A percentile compares a stretch with the other conserved stretches of the same genome.
Conservation (phyloP, 1,284 basidiomycete species). For the Hemileia vastatrix region DNA sequence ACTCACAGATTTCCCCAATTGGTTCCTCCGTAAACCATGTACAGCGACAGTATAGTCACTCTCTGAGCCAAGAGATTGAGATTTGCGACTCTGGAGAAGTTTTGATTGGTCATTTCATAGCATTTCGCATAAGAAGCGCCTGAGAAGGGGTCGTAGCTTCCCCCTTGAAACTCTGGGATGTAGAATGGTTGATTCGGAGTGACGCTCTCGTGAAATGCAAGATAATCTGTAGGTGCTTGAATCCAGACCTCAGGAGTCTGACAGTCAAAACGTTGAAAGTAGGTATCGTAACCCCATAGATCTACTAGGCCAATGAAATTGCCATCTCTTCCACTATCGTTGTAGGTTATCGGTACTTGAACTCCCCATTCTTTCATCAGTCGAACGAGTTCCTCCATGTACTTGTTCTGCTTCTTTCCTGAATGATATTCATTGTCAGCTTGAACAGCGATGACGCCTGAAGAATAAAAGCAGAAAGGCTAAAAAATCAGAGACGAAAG, state of each 20-base stretch:
- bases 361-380: conserved; percentile 6
- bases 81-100: no score
- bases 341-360: conserved; percentile 27
- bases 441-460: conserved; percentile 58
- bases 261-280: conserved; percentile 64
- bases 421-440: conserved; percentile 62
- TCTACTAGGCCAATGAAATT: conserved; percentile 47
- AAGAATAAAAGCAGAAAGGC: no score
- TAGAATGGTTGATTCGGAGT: conserved; percentile 58
- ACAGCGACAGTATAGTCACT: conserved; percentile 51
- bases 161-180: conserved; percentile 53
- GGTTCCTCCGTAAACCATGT: conserved; percentile 56
- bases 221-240: conserved; percentile 53
- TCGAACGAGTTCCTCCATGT: conserved; percentile 30
- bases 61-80: no score
- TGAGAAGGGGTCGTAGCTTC: no score
- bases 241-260: conserved; percentile 56
- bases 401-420: conserved; percentile 35
- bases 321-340: conserved; percentile 28
- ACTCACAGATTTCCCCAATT: conserved; percentile 66
- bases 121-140: conserved; percentile 52
- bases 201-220: conserved; percentile 52
- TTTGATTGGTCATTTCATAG: conserved; percentile 55
- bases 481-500: no score
- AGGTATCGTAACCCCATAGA: conserved; percentile 55